These are phyloP conservation scores for Zychaea mexicana DNA, from an alignment of 371 early-diverging fungal species.

Conservation along the genomic window DNA sequence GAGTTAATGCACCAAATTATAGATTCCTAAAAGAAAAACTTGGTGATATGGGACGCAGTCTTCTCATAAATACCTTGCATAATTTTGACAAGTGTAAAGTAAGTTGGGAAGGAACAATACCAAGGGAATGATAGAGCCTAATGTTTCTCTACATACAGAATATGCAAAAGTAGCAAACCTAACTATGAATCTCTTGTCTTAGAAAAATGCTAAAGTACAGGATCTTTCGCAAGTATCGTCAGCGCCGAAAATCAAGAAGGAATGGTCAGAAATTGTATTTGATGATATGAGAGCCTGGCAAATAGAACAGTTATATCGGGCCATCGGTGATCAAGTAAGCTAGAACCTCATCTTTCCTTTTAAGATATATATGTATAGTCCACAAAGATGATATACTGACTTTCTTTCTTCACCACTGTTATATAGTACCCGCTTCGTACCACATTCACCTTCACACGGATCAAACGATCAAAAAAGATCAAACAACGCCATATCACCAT, in stretches of 20 bases:
- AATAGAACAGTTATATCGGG: slow-evolving; percentile 69
- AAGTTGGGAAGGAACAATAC: not conserved
- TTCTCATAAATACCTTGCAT: slow-evolving; percentile 64
- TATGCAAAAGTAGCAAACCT: no score
- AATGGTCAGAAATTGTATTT: slow-evolving; percentile 67
- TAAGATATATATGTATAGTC: no score
- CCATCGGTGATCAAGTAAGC: slow-evolving; percentile 75
- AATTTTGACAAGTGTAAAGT: slow-evolving; percentile 61
- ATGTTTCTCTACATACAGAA: not conserved
- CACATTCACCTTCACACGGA: slow-evolving; percentile 24
- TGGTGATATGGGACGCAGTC: slow-evolving; percentile 63
- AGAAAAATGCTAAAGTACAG: slow-evolving; percentile 61
- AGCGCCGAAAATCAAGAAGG: slow-evolving; percentile 76
- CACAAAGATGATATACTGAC: no score
- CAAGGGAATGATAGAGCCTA: not conserved
- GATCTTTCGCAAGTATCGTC: slow-evolving; percentile 64
- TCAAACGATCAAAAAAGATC: slow-evolving; percentile 21
- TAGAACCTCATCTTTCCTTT: not conserved
- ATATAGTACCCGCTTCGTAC: slow-evolving; percentile 39
- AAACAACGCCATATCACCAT: slow-evolving; percentile 17
- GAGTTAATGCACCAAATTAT: slow-evolving; percentile 22
- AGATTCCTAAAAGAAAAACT: slow-evolving; percentile 37
- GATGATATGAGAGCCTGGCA: slow-evolving; percentile 57
- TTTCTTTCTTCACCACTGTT: not conserved
- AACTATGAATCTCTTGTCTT: slow-evolving; percentile 13